Evolutionary conservation across 1,284 basidiomycete genomes (phyloP).

Genomic region (Peniophora sp.): DNA sequence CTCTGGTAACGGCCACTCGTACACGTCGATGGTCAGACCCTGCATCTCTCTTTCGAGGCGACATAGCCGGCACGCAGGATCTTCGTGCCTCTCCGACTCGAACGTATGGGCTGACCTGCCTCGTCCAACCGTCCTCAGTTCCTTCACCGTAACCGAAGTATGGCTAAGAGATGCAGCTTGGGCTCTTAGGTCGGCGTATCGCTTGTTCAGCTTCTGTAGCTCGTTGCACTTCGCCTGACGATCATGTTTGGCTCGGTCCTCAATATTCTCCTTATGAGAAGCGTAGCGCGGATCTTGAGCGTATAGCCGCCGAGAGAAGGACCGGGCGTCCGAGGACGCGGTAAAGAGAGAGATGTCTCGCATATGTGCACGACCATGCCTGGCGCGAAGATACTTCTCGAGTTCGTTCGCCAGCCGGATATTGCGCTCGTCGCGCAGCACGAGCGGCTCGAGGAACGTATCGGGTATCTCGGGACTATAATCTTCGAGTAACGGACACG

Average conservation of each 20-base stretch:
- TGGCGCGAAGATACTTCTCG: conserved; percentile 22
- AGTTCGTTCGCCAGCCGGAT: conserved; percentile 20
- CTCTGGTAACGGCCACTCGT: conserved; percentile 44
- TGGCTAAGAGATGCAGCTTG: background rate
- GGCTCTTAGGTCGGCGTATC: background rate
- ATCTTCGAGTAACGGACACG: conserved; percentile 26
- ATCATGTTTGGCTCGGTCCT: background rate
- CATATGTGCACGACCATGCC: conserved; percentile 10
- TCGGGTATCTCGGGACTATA: conserved; percentile 38
- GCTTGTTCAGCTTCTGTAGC: background rate
- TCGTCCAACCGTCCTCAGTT: too few species aligned
- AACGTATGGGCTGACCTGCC: too few species aligned
- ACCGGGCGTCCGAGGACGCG: too few species aligned
- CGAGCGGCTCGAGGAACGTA: conserved; percentile 26
- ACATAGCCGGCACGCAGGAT: conserved; percentile 22
- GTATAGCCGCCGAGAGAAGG: too few species aligned
- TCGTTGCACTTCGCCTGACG: background rate
- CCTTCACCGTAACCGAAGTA: background rate
- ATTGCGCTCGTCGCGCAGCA: conserved; percentile 24
- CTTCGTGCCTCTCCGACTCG: background rate
- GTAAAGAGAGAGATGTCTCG: too few species aligned
- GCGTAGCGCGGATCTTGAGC: too few species aligned
- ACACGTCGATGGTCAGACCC: conserved; percentile 24
- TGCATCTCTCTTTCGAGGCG: conserved; percentile 12
- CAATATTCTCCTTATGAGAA: background rate